Evolutionary conservation across 371 early-diverging fungal genomes (phyloP), one percentile per base, ranked within the genome.

Genomic region (Mortierella sp.): DNA sequence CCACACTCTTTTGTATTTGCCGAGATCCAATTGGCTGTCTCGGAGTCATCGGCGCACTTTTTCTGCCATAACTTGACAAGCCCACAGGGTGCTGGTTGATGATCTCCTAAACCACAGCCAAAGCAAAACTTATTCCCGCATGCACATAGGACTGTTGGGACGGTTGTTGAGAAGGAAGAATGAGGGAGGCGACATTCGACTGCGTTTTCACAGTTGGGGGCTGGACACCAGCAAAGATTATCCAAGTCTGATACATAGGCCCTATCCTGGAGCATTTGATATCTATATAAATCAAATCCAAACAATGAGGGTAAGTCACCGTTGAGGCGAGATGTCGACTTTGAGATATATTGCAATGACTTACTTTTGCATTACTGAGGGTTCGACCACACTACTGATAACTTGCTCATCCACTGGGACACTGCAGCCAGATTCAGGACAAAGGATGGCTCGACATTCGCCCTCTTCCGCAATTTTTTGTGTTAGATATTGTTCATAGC

Each of bases 1-100:
- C 94, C 89, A 81, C 99, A 99, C 84, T 98, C 98, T 84, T 98
- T 97, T 55, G 98, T 98, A 86, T 98, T 93, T 35, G 96, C 96
- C 30, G 94, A 92, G 66, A 98, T 95, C 98, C 98, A 99, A 85
- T 98, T 97, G 24, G 97, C 93, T 5, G 98, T 99, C 78, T 98
- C 98, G 20, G 97, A 97, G 80, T 99, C 99, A 86, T 99, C 98
- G 45, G 90, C 93, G 84, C 98, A 98, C 85, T 98, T 98, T 72
- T 97, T 94, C 52, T 96, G 67, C 98, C 98, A 99, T 72, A 87
- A 84, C 71, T 93, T 93, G 40, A 95, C 96, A 32, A 98, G 84
- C 2, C 70, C 71, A 85, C 99, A 99, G n/a, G 94, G 89, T 67
- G 93, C 93, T 4, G 99, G 99, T 77, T 94, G 93, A 85, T 99